Evolutionary conservation across 495 filamentous ascomycete species (phyloP), one percentile per base, ranked within the genome.

Genomic region (Aspergillus hancockii): DNA sequence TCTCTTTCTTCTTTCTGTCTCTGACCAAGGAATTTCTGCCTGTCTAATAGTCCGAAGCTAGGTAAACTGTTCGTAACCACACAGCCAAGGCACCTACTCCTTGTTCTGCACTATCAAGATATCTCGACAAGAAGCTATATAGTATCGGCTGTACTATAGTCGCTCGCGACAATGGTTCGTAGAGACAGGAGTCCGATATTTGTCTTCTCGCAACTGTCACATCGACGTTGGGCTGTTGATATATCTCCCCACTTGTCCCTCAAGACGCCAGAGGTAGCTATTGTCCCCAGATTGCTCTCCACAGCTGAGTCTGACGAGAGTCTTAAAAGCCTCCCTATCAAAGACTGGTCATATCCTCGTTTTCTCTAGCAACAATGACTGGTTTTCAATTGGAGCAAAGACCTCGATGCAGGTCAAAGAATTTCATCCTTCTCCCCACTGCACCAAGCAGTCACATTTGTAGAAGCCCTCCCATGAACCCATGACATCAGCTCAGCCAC

Each of bases 111-210:
- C 80, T 85, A 85, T 83, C 76, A 85, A 83, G 74, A 78, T 80
- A 78, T 84, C 83, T 83, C 82, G 80, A 85, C 77, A 84, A 78
- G 77, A 84, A 81, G 83, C 83, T 85, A 84, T 81, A 79, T 81
- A 83, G 81, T 77, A 82, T 81, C 76, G 72, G 80, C 70, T 79
- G 76, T 78, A 80, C 78, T 81, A 79, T 79, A 66, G 68, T 72
- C 62, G 74, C 71, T 75, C 50, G 74, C 67, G 70, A 69, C 55
- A 67, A 71, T 50, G 64, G 55, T 64, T 66, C 65, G 66, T 52
- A 59, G 58, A 64, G 57, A 54, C 56, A 60, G 65, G 52, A 59
- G 59, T 53, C 60, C 55, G 66, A 61, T 51, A 55, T 65, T 60
- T 66, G 60, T 50, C 54, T 63, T 32, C 54, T 55, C 43, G 50